phyloP scores from a whole-genome alignment of 2,329 filamentous ascomycete genomes.

The Nectriaceae sp. region DNA sequence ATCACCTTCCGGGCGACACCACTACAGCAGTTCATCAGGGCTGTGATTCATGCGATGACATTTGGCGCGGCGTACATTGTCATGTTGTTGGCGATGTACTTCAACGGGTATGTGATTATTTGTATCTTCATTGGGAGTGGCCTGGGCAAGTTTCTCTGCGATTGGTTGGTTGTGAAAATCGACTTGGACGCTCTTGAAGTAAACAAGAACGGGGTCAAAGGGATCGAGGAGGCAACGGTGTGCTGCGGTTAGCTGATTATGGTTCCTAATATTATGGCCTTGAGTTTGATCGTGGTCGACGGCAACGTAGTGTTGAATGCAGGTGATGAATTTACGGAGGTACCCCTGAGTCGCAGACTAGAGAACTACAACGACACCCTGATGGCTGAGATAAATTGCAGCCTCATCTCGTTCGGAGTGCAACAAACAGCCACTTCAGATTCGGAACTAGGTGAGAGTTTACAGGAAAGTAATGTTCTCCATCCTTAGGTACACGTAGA shows the following conservation, averaged over 20 bases:
- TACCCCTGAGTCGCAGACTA: too few species aligned
- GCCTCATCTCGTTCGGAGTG: too few species aligned
- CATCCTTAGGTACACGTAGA: too few species aligned
- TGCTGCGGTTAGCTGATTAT: slow-evolving; percentile 48
- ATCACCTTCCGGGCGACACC: slow-evolving; percentile 55
- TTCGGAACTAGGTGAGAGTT: too few species aligned
- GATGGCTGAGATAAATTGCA: too few species aligned
- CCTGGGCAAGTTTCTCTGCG: slow-evolving; percentile 55
- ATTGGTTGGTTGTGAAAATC: slow-evolving; percentile 52
- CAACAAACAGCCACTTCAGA: too few species aligned
- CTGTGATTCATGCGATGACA: slow-evolving; percentile 67
- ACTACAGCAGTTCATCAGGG: slow-evolving; percentile 65
- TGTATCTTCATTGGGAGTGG: slow-evolving; percentile 65
- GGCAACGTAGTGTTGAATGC: too few species aligned
- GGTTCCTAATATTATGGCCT: too few species aligned
- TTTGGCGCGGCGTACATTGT: slow-evolving; percentile 77
- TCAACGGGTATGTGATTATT: slow-evolving; percentile 74
- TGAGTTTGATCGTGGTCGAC: too few species aligned
- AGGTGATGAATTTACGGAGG: too few species aligned
- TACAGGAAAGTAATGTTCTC: too few species aligned
- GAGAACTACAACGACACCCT: too few species aligned
- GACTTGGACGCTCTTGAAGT: slow-evolving; percentile 30
- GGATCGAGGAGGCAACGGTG: slow-evolving; percentile 48
- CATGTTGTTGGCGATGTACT: slow-evolving; percentile 68
- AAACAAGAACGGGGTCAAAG: slow-evolving; percentile 25